Conservation (phyloP, 176 grass and related monocot species). For the Musa troglodytarum region DNA sequence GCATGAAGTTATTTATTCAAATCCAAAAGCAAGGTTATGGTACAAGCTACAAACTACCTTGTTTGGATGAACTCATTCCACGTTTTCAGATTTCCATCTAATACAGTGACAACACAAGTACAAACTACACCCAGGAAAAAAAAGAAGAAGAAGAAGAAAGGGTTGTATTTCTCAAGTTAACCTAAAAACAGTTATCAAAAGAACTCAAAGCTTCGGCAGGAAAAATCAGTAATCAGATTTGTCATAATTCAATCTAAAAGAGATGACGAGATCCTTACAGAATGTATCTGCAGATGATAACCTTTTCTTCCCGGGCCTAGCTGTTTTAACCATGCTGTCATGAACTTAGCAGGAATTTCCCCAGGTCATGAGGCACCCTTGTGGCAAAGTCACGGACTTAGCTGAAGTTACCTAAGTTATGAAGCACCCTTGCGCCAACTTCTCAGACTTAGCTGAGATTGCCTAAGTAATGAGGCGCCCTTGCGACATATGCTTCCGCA, state of each 20-base stretch:
- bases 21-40: no score
- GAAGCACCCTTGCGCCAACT: no score
- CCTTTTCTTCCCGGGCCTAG: conserved; percentile 88
- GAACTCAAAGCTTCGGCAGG: not conserved
- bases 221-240: not conserved
- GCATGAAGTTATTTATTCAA: no score
- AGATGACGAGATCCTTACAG: conserved; percentile 20
- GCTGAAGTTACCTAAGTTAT: no score
- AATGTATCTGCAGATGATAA: conserved; percentile 91
- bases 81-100: not conserved
- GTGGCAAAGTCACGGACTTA: no score
- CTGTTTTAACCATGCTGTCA: conserved; percentile 81
- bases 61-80: not conserved
- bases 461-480: no score
- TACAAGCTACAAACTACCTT: not conserved
- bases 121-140: not conserved
- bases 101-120: not conserved
- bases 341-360: no score
- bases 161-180: not conserved
- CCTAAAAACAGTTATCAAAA: not conserved
- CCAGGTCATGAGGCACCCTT: no score
- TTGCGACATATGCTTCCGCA: no score
- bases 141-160: not conserved
- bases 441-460: no score
- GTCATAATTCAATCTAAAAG: not conserved